Percentiles rank a stretch among this genome's conserved stretches.
Evolutionary conservation across 805 yeast species (phyloP).

Genomic region (Candida taoyuanica): DNA sequence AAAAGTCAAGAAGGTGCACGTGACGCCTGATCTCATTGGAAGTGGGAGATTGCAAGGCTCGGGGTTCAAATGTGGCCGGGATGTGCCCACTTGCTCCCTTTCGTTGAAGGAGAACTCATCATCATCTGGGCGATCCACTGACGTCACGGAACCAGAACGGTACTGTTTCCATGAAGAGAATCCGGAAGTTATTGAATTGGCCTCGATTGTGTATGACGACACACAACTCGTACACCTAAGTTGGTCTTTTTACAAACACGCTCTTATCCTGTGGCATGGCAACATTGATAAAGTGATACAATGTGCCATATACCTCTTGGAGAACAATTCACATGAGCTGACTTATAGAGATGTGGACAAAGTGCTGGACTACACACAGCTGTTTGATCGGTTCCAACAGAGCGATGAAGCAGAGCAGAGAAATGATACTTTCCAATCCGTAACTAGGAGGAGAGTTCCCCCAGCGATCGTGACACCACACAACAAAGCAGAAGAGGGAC

Average conservation of each 20-base stretch:
- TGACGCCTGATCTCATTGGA: not conserved
- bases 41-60: constrained; percentile 1
- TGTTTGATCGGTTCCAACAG: not conserved
- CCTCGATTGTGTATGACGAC: constrained; percentile 32
- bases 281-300: constrained; percentile 35
- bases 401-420: too few relatives aligned
- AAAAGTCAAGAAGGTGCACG: not conserved
- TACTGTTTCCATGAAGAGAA: constrained; percentile 19
- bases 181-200: constrained; percentile 32
- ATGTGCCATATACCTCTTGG: constrained; percentile 32
- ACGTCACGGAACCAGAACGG: not conserved
- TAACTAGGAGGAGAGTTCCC: not conserved
- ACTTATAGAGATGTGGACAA: constrained; percentile 23
- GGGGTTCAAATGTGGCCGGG: not conserved
- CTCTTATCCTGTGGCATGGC: constrained; percentile 42
- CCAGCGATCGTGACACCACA: not conserved
- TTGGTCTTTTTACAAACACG: constrained; percentile 35
- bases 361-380: constrained; percentile 5
- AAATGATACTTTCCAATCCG: constrained; percentile 6
- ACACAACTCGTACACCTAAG: constrained; percentile 32
- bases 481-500: not conserved
- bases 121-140: not conserved
- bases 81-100: too few relatives aligned
- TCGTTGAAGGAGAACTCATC: not conserved
- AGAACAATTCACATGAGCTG: constrained; percentile 26